Conservation (phyloP, 2,329 filamentous ascomycete genomes). For the Arthrobotrys conoides region DNA sequence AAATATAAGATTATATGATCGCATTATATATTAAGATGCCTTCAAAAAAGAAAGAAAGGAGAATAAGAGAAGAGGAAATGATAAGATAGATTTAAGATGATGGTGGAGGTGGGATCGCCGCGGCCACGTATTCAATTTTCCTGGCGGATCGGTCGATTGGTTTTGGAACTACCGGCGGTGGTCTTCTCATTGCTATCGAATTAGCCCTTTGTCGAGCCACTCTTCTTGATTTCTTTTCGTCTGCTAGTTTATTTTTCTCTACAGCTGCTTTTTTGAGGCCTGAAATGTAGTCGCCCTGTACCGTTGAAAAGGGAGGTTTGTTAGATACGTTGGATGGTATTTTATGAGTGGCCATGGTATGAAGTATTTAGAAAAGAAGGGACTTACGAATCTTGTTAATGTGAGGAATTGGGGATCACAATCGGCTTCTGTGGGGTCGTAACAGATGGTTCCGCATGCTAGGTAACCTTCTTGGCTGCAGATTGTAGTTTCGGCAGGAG, state of each 20-base stretch:
- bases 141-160: background rate
- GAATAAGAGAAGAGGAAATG: background rate
- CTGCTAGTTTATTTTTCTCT: background rate
- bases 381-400: conserved; percentile 56
- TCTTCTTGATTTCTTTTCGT: background rate
- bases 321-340: too few relatives aligned
- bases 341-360: too few relatives aligned
- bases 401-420: conserved; percentile 47
- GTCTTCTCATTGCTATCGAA: too few relatives aligned
- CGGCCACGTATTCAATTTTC: background rate
- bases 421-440: conserved; percentile 49
- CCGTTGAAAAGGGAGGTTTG: background rate
- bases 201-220: background rate
- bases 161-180: background rate
- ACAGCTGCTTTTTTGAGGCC: conserved; percentile 7
- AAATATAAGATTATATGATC: too few relatives aligned
- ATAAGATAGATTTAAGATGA: background rate
- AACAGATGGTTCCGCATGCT: conserved; percentile 42
- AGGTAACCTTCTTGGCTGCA: conserved; percentile 21
- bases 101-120: background rate
- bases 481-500: background rate
- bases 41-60: background rate
- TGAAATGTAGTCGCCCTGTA: conserved; percentile 25
- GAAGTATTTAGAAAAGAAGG: background rate
- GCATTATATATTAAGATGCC: too few relatives aligned